Percentiles rank a stretch among this genome's conserved stretches.
Evolutionary conservation across 1,139 yeast genomes (phyloP).

Genomic region (Yamadazyma friedrichii): DNA sequence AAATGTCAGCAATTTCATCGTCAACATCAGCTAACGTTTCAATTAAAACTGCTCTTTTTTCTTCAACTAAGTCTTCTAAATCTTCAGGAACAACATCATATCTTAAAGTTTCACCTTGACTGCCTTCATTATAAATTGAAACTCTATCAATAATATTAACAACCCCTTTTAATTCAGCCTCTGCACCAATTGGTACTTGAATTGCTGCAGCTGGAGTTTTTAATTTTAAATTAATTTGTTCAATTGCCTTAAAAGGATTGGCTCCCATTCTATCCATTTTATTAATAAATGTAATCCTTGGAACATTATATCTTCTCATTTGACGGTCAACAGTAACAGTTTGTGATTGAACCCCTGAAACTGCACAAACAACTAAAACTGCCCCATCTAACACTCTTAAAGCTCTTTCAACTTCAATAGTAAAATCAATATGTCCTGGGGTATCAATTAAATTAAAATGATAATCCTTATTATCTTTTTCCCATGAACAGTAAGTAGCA

Average conservation of each 20-base stretch:
- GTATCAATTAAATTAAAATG: conserved; percentile 95
- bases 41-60: conserved; percentile 77
- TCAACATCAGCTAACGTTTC: conserved; percentile 97
- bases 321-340: conserved; percentile 98
- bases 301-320: conserved; percentile 97
- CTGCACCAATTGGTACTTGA: conserved; percentile 96
- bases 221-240: conserved; percentile 81
- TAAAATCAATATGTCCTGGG: conserved; percentile 98
- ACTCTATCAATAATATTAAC: conserved; percentile 88
- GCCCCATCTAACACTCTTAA: conserved; percentile 97
- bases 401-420: conserved; percentile 98
- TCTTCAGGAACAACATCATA: conserved; percentile 72
- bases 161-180: conserved; percentile 78
- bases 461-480: conserved; percentile 62
- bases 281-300: conserved; percentile 92
- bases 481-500: conserved; percentile 98
- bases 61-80: conserved; percentile 72
- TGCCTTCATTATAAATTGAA: conserved; percentile 86
- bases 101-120: conserved; percentile 78
- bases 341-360: conserved; percentile 96
- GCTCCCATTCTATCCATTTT: conserved; percentile 99
- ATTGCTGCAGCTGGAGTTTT: conserved; percentile 96
- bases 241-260: conserved; percentile 88
- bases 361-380: conserved; percentile 96
- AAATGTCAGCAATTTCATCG: conserved; percentile 93